Percentiles rank a stretch among this genome's conserved stretches.
phyloP scores from a whole-genome alignment of 2,329 filamentous ascomycete genomes.

The Onygenales sp. region DNA sequence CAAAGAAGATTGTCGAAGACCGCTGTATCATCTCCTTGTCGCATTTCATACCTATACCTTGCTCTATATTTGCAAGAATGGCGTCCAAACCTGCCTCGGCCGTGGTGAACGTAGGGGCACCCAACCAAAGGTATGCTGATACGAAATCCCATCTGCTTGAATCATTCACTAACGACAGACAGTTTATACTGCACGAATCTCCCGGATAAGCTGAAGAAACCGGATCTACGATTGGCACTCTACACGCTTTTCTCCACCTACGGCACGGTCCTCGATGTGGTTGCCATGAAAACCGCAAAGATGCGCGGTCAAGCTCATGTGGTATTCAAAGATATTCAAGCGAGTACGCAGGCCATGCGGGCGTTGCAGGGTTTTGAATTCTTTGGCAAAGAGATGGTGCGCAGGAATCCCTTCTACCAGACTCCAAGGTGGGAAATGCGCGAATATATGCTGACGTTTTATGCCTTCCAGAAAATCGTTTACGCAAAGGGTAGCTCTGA shows the following conservation, averaged over 20 bases:
- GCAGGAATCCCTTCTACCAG: conserved; percentile 23
- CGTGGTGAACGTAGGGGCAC: conserved; percentile 42
- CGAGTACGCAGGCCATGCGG: conserved; percentile 90
- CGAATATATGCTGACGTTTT: conserved; percentile 1
- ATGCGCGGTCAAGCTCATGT: conserved; percentile 97
- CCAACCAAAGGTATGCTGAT: conserved; percentile 63
- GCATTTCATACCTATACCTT: not conserved
- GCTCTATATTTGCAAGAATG: conserved; percentile 17
- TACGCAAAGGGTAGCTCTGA: conserved; percentile 88
- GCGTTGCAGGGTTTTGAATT: conserved; percentile 78
- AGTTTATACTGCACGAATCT: conserved; percentile 87
- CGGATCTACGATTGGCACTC: conserved; percentile 72
- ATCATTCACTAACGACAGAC: conserved; percentile 16
- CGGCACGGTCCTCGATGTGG: conserved; percentile 82
- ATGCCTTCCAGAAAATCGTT: conserved; percentile 60
- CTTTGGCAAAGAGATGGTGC: conserved; percentile 73
- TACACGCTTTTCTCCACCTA: conserved; percentile 95
- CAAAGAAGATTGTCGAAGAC: too few relatives aligned
- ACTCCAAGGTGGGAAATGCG: not conserved
- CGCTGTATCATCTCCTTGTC: not conserved
- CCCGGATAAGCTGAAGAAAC: conserved; percentile 81
- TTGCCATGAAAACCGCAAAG: conserved; percentile 76
- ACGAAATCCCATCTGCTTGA: conserved; percentile 2
- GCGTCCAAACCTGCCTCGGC: conserved; percentile 26
- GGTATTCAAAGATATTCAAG: conserved; percentile 78